Evolutionary conservation across 73 alveolate species (phyloP).

Genomic region (Paraurostyla sp.): DNA sequence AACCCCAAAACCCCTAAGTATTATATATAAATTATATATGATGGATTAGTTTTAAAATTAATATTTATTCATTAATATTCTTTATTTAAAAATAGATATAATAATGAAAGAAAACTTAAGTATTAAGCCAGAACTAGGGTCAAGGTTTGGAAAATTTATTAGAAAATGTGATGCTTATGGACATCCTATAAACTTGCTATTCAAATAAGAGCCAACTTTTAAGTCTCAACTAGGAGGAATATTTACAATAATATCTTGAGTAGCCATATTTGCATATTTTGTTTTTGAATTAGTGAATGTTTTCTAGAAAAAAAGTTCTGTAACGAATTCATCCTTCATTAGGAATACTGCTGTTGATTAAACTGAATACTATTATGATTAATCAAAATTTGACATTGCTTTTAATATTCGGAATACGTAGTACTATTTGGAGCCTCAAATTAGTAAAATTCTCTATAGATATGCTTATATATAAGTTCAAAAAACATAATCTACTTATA

Average conservation of each 20-base stretch:
- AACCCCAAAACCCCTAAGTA: too few relatives aligned
- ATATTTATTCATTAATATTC: too few relatives aligned
- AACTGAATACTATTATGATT: not conserved
- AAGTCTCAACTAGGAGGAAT: constrained; percentile 6
- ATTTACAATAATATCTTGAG: not conserved
- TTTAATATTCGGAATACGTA: not conserved
- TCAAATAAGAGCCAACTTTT: not conserved
- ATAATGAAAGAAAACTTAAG: too few relatives aligned
- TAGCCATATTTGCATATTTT: not conserved
- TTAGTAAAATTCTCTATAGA: not conserved
- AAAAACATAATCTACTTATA: not conserved
- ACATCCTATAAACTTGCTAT: not conserved
- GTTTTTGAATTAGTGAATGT: not conserved
- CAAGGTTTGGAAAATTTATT: too few relatives aligned
- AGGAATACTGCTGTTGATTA: not conserved
- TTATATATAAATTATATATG: too few relatives aligned
- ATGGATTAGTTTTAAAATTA: too few relatives aligned
- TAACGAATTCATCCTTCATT: not conserved
- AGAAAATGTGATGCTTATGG: not conserved
- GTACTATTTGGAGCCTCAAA: not conserved
- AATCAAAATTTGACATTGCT: not conserved
- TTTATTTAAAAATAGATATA: too few relatives aligned
- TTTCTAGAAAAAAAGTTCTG: not conserved
- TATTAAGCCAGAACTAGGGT: too few relatives aligned
- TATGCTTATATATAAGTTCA: not conserved